Evolutionary conservation across 192 early-diverging fungal genomes (phyloP), one percentile per base, ranked within the genome.

Genomic region (Chytriomyces sp.): DNA sequence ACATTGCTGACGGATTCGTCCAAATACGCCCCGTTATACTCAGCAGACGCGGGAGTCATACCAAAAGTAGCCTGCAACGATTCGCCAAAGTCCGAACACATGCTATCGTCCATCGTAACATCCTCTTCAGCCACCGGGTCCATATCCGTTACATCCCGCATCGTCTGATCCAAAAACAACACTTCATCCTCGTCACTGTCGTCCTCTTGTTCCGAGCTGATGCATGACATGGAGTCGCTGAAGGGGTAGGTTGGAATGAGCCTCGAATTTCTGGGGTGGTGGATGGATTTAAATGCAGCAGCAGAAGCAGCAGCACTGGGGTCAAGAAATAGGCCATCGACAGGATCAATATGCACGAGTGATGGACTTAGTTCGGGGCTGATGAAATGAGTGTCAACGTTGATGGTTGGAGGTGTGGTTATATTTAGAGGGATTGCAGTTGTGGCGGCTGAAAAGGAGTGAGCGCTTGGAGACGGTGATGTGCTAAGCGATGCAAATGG

Each of bases 171-270:
- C 26, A 67, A 46, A 67, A 43, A 20, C 11, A 28, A 47, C 18
- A 67, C 66, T 47, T 67, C 66, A 67, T 67, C 66, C 43, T 67
- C 66, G 11, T 67, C 66, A 47, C 24, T 45, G 45, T 67, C 66
- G 44, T 67, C 66, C 46, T 67, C 66, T 11, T 43, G 16, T 11
- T 67, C 66, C 44, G 66, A 45, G 11, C 43, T 45, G 20, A 44
- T 45, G 44, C 66, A 64, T 18, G 63, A 64, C 63, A 64, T 67
- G 66, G 43, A n/a, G 44, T 67, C 66, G 16, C 16, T n/a, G 20
- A 57, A 57, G 53, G 13, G 13, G 53, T 57, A 57, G 53, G 16
- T 57, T 13, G 53, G 53, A n/a, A 57, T 57, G 16, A 57, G 20
- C 3, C 16, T n/a, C 53, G 20, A 57, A 57, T 57, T 57, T 57